Evolutionary conservation across 164 flowering plant species (phyloP).

Genomic region (Pachysandra terminalis): DNA sequence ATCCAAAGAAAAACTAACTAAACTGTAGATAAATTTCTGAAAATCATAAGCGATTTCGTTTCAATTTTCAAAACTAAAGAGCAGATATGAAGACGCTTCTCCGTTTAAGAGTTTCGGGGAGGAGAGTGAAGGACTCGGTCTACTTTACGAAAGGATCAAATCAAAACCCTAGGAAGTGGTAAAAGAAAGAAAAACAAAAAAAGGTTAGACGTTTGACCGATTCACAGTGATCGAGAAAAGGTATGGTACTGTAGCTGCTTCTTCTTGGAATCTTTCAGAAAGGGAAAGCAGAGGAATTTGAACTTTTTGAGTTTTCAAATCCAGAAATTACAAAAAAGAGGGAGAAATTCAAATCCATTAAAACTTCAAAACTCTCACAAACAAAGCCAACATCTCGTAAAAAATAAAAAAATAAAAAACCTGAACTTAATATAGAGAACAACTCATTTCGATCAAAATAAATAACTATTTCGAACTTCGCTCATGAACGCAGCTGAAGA

Average conservation of each 20-base stretch:
- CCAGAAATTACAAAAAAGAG: not conserved
- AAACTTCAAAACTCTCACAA: not conserved
- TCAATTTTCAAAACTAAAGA: too few relatives aligned
- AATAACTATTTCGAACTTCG: not conserved
- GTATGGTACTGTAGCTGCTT: not conserved
- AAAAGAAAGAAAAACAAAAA: too few relatives aligned
- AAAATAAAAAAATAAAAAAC: too few relatives aligned
- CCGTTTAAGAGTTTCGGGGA: too few relatives aligned
- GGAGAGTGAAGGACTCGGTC: too few relatives aligned
- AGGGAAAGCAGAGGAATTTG: not conserved
- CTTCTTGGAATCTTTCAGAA: not conserved
- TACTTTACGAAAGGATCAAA: not conserved
- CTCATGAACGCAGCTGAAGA: not conserved
- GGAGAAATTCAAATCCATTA: not conserved
- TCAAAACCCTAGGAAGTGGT: not conserved
- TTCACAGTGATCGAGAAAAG: not conserved
- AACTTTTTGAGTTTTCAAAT: not conserved
- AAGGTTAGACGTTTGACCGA: not conserved
- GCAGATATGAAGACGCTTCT: too few relatives aligned
- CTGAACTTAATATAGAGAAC: not conserved
- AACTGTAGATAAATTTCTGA: too few relatives aligned
- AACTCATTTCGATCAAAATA: not conserved
- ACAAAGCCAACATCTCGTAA: not conserved
- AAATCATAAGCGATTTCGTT: too few relatives aligned
- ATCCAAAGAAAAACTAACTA: too few relatives aligned